Base-by-base conservation (phyloP, 2,329 filamentous ascomycete genomes). In the Aspergillus fructus region DNA sequence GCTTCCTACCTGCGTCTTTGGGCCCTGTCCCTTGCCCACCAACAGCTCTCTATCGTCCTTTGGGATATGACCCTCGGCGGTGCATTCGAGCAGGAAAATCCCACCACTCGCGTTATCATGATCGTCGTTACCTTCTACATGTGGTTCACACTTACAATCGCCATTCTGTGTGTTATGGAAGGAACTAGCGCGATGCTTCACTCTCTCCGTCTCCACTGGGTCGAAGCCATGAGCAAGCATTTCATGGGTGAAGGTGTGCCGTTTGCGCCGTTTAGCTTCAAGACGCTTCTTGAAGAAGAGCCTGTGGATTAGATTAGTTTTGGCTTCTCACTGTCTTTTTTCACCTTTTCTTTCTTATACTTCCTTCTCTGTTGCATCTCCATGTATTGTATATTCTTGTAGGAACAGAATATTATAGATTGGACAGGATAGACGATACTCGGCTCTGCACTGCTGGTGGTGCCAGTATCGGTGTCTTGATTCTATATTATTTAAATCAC, bases 1-100 rank as follows among this genome's bases (percentile, higher is more conserved):
- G 94, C 94, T 4, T 99, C 94, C 1, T 99, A 99, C 78, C 89
- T 99, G 48, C 94, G 94, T 81, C 89, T 99, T 45, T 99, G 94
- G 94, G 94, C 94, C 33, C 78, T 99, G 67, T 99, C 94, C 2
- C 88, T 99, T 59, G 94, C 94, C 33, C 94, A 99, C 81, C 94
- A 99, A 76, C 94, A 97, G 83, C 87, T 99, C 59, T 96, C 91
- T 49, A 89, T 93, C 63, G 94, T 99, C 62, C 84, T 99, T 48
- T 99, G 94, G 94, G 85, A 85, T 68, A 99, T 99, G 94, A 99
- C 94, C 1, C 82, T 99, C 50, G 89, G 83, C 30, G 88, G 87
- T 51, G 89, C 90, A 3, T 89, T 99, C 58, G 78, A 78, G 23
- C 85, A 82, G 52, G 71, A 71, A 65, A 81, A 80, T 1, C 89